Percentiles rank a stretch among this genome's conserved stretches.
Conservation (phyloP, 2,329 filamentous ascomycete species). For the Aspergillus thermomutatus region DNA sequence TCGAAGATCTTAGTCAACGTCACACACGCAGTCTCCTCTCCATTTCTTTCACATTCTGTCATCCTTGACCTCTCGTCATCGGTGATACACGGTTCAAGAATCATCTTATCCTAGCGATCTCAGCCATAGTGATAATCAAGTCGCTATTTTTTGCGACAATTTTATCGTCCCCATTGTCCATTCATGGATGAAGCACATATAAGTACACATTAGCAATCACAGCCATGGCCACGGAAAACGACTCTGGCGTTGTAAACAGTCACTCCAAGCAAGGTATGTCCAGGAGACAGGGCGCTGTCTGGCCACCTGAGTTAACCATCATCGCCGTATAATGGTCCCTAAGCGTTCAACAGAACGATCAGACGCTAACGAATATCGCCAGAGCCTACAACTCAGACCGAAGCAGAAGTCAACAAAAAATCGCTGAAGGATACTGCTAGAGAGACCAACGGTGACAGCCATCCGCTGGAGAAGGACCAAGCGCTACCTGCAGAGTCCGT, state of each 20-base stretch:
- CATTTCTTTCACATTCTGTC: not conserved
- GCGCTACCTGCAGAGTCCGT: not conserved
- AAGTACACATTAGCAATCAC: not conserved
- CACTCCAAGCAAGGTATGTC: slow-evolving; percentile 23
- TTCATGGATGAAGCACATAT: slow-evolving; percentile 2
- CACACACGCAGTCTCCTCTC: slow-evolving; percentile 32
- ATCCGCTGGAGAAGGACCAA: not conserved
- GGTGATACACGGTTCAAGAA: slow-evolving; percentile 9
- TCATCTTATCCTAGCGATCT: slow-evolving; percentile 4
- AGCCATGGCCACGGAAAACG: slow-evolving; percentile 25
- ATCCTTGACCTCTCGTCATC: slow-evolving; percentile 13
- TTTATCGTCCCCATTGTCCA: slow-evolving; percentile 1
- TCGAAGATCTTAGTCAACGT: slow-evolving; percentile 30
- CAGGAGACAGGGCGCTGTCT: not conserved
- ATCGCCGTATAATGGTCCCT: not conserved
- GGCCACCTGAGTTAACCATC: not conserved
- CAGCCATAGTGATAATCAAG: slow-evolving; percentile 5
- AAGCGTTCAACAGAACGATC: not conserved
- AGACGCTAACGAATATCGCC: not conserved
- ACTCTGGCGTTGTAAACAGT: slow-evolving; percentile 1
- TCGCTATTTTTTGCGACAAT: slow-evolving; percentile 15
- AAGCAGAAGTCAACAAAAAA: slow-evolving; percentile 2
- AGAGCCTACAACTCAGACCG: slow-evolving; percentile 12
- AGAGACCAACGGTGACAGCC: slow-evolving; percentile 7
- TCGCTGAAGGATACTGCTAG: slow-evolving; percentile 1